Evolutionary conservation across 805 yeast species (phyloP).

Genomic region (Nakazawaea holstii): DNA sequence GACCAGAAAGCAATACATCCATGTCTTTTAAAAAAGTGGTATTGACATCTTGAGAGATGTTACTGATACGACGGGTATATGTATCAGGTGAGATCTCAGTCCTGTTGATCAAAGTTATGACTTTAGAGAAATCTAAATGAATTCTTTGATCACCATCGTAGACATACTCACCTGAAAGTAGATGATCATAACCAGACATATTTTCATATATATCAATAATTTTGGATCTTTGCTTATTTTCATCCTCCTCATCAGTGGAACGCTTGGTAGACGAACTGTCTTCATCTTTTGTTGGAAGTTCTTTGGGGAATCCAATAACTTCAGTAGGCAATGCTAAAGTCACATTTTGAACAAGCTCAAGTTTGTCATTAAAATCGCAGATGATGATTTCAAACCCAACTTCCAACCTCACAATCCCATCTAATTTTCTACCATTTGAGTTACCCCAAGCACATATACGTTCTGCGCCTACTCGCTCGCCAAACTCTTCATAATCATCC

Average conservation of each 20-base stretch:
- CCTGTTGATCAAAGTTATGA: conserved; percentile 48
- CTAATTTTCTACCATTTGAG: conserved; percentile 41
- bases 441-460: conserved; percentile 54
- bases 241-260: conserved; percentile 8
- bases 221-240: conserved; percentile 14
- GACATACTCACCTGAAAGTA: conserved; percentile 38
- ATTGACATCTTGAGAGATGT: conserved; percentile 29
- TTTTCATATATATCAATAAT: conserved; percentile 24
- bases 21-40: conserved; percentile 30
- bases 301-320: conserved; percentile 32
- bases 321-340: conserved; percentile 30
- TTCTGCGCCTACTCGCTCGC: conserved; percentile 43
- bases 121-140: conserved; percentile 43
- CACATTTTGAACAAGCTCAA: conserved; percentile 41
- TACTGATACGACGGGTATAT: conserved; percentile 32
- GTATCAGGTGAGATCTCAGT: conserved; percentile 46
- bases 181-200: conserved; percentile 37
- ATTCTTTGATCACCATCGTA: conserved; percentile 46
- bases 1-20: conserved; percentile 19
- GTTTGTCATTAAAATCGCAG: conserved; percentile 50
- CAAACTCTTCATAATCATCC: conserved; percentile 22
- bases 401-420: conserved; percentile 55
- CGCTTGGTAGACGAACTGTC: background rate
- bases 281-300: conserved; percentile 5
- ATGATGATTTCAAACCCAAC: conserved; percentile 57